These are phyloP conservation scores for Ganoderma sp. DNA, from an alignment of 1,284 basidiomycete species.

Conservation along the genomic window DNA sequence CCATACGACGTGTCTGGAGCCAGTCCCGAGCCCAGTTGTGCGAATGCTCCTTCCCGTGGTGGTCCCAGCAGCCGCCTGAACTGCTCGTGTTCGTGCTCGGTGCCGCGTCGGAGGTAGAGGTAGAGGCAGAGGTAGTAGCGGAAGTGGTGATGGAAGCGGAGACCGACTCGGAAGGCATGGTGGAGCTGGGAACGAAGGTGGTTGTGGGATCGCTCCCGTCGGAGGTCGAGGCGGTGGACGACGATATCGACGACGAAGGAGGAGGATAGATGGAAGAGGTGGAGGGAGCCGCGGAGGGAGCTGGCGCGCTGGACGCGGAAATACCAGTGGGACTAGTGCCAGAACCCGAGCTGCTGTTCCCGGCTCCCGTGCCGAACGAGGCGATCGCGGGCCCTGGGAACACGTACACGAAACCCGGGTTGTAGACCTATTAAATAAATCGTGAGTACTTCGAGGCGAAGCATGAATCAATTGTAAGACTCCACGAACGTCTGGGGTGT, in stretches of 20 bases:
- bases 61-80: not conserved
- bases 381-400: conserved; percentile 46
- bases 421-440: conserved; percentile 40
- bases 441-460: not conserved
- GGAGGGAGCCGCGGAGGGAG: not conserved
- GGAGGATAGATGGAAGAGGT: not conserved
- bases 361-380: not conserved
- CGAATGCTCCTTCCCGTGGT: not conserved
- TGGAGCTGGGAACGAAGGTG: not conserved
- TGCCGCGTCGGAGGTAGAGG: not conserved
- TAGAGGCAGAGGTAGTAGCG: not conserved
- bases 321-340: not conserved
- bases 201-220: not conserved
- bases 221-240: not conserved
- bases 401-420: conserved; percentile 37
- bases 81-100: not conserved
- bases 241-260: not conserved
- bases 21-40: not conserved
- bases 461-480: too few relatives aligned
- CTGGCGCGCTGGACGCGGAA: conserved; percentile 20
- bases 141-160: not conserved
- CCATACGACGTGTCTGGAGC: not conserved
- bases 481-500: conserved; percentile 22
- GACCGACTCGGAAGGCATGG: not conserved
- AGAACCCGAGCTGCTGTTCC: not conserved